Conservation (phyloP, 306 rosid genomes). For the Pyrus bretschneideri region DNA sequence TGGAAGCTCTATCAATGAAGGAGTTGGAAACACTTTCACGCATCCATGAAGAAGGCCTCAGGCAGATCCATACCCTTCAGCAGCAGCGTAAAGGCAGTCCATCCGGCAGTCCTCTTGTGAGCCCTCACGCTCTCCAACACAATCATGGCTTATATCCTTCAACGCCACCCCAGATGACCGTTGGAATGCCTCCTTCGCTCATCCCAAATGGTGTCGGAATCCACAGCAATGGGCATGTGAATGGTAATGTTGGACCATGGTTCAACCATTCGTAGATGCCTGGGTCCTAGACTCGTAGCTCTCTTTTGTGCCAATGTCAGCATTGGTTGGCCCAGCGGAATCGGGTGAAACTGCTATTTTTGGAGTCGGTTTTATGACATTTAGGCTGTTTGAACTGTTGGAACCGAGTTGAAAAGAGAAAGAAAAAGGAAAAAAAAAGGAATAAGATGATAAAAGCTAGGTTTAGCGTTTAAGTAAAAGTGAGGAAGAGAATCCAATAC, state of each 20-base stretch:
- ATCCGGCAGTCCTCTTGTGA: conserved; percentile 66
- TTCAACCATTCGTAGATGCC: conserved; percentile 63
- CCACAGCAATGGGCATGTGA: conserved; percentile 90
- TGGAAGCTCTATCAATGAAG: conserved; percentile 88
- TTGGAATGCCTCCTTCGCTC: conserved; percentile 61
- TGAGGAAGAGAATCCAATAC: conserved; percentile 40
- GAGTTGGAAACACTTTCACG: conserved; percentile 90
- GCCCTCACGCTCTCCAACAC: conserved; percentile 68
- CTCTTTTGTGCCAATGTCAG: conserved; percentile 8
- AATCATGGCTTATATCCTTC: conserved; percentile 69
- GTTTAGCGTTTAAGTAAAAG: conserved; percentile 22
- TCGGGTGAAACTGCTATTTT: conserved; percentile 23
- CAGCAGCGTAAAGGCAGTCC: conserved; percentile 85
- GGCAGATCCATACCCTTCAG: conserved; percentile 89
- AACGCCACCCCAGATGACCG: conserved; percentile 49
- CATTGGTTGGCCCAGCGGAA: conserved; percentile 14
- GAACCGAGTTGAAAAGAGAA: conserved; percentile 21
- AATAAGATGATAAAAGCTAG: conserved; percentile 8
- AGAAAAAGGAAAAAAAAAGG: background rate
- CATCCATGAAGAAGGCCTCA: conserved; percentile 90
- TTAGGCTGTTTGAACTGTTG: conserved; percentile 59
- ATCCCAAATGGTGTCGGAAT: conserved; percentile 72
- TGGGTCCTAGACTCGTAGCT: conserved; percentile 16
- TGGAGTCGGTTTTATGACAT: conserved; percentile 50
- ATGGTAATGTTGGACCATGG: conserved; percentile 95